Conservation (phyloP, 2,329 filamentous ascomycete genomes). For the Rhexocercosporidium sp. region DNA sequence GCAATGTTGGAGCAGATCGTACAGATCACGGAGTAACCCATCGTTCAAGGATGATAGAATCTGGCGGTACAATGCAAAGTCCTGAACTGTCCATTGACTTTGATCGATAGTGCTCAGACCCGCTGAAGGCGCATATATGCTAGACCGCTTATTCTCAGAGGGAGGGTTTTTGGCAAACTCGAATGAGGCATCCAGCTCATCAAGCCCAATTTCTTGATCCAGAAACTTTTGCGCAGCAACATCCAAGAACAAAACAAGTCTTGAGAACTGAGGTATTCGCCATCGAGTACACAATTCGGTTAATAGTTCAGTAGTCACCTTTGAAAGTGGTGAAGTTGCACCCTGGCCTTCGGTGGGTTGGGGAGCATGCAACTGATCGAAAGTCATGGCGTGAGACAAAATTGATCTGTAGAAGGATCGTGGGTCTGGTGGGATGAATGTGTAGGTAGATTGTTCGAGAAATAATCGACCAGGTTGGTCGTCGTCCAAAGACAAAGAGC, state of each 20-base stretch:
- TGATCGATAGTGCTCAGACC: conserved; percentile 61
- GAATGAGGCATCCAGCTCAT: conserved; percentile 84
- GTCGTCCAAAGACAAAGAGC: conserved; percentile 38
- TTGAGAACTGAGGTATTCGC: conserved; percentile 84
- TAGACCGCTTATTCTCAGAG: conserved; percentile 60
- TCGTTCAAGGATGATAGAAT: conserved; percentile 79
- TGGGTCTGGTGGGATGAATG: conserved; percentile 86
- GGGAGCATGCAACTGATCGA: conserved; percentile 61
- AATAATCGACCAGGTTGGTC: conserved; percentile 35
- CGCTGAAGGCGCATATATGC: conserved; percentile 41
- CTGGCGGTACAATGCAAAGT: conserved; percentile 74
- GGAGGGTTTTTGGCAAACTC: conserved; percentile 77
- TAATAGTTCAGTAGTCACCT: conserved; percentile 79
- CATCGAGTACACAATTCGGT: conserved; percentile 86
- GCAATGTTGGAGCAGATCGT: conserved; percentile 83
- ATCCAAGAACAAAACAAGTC: conserved; percentile 82
- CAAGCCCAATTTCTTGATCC: conserved; percentile 79
- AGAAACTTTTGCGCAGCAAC: conserved; percentile 84
- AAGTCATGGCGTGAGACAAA: conserved; percentile 74
- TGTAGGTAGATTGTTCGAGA: conserved; percentile 73
- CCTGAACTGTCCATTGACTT: conserved; percentile 70
- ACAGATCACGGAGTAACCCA: conserved; percentile 83
- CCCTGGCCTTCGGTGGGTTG: conserved; percentile 54
- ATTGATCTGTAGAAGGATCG: conserved; percentile 84
- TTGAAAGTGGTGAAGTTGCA: conserved; percentile 62